These are phyloP conservation scores for Decorospora gaudefroyi DNA, from an alignment of 2,329 filamentous ascomycete species.

Conservation along the genomic window DNA sequence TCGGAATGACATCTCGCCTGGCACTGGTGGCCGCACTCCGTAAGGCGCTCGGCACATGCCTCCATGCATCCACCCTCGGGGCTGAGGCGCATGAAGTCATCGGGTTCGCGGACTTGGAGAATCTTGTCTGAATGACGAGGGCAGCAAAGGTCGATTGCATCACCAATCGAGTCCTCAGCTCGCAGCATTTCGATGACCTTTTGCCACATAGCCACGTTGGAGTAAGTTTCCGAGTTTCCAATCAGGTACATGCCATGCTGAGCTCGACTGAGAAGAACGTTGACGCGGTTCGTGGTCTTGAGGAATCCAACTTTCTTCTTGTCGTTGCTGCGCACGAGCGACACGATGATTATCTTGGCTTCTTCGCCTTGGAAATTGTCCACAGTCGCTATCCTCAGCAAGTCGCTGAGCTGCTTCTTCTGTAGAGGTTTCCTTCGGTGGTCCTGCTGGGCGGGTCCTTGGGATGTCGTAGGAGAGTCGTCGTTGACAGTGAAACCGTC, in stretches of 20 bases:
- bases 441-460: background rate
- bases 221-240: conserved; percentile 65
- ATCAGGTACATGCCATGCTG: conserved; percentile 74
- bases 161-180: conserved; percentile 20
- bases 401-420: conserved; percentile 30
- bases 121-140: conserved; percentile 33
- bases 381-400: conserved; percentile 61
- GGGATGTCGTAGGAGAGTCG: background rate
- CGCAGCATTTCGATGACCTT: conserved; percentile 60
- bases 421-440: conserved; percentile 23
- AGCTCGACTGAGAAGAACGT: conserved; percentile 69
- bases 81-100: conserved; percentile 34
- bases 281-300: conserved; percentile 67
- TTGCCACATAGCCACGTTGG: conserved; percentile 65
- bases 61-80: conserved; percentile 42
- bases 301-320: conserved; percentile 67
- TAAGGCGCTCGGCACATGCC: conserved; percentile 27
- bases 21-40: conserved; percentile 39
- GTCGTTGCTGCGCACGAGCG: conserved; percentile 70
- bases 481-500: conserved; percentile 26
- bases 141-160: conserved; percentile 30
- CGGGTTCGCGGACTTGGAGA: conserved; percentile 33
- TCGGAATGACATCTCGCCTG: conserved; percentile 38
- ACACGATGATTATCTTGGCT: conserved; percentile 70
- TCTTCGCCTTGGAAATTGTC: conserved; percentile 83